phyloP scores from a whole-genome alignment of 169 alveolate genomes.

The Plasmodium gonderi region DNA sequence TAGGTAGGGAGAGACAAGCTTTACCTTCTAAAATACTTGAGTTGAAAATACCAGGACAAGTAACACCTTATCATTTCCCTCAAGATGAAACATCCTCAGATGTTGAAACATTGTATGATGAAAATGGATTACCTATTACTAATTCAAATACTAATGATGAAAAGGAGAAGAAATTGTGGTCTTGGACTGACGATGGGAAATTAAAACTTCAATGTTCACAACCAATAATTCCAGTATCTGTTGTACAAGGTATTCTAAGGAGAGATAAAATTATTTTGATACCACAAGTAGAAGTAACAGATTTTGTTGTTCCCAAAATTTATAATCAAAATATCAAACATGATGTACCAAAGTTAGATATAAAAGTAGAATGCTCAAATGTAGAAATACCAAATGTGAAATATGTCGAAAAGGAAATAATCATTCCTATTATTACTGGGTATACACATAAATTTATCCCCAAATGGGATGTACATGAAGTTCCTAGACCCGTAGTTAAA shows the following conservation, averaged over 20 bases:
- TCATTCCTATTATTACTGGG: conserved; percentile 87
- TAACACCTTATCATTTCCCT: conserved; percentile 63
- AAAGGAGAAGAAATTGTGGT: conserved; percentile 81
- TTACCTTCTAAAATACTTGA: conserved; percentile 3
- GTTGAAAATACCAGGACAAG: conserved; percentile 65
- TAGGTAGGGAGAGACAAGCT: conserved; percentile 63
- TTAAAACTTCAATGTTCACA: conserved; percentile 81
- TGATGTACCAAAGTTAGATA: conserved; percentile 86
- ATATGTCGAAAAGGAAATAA: conserved; percentile 87
- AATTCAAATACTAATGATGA: neutral
- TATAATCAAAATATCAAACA: conserved; percentile 88
- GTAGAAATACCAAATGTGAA: conserved; percentile 86
- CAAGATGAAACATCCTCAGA: conserved; percentile 18
- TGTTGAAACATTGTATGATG: conserved; percentile 41
- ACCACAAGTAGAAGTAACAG: conserved; percentile 88
- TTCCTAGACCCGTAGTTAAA: conserved; percentile 89
- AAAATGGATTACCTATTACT: conserved; percentile 31
- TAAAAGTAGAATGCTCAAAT: conserved; percentile 80
- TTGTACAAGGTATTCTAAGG: conserved; percentile 88
- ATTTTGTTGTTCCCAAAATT: conserved; percentile 86
- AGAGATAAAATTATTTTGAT: conserved; percentile 88
- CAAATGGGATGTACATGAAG: conserved; percentile 90
- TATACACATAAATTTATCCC: conserved; percentile 89
- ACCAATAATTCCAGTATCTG: conserved; percentile 89
- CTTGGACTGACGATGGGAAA: conserved; percentile 84